Percentiles rank a stretch among this genome's conserved stretches.
These are phyloP conservation scores for Fusarium sublunatum DNA, from an alignment of 2,329 filamentous ascomycete species.

Conservation along the genomic window DNA sequence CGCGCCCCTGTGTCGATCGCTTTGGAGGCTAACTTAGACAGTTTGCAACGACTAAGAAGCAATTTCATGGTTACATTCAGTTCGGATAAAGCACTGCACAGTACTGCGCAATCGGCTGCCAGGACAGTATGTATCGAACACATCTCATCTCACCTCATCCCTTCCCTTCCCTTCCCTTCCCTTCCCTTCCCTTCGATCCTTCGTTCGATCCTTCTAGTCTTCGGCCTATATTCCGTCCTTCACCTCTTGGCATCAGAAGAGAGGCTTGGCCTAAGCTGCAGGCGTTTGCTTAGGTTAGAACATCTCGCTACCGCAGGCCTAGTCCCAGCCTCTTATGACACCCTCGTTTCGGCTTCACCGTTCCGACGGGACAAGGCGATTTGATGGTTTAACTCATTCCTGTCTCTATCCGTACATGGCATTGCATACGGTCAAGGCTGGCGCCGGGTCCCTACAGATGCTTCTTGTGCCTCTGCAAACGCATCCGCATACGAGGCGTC, in stretches of 20 bases:
- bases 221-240: conserved; percentile 30
- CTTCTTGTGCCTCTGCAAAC: background rate
- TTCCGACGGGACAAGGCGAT: conserved; percentile 23
- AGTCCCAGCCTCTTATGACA: conserved; percentile 15
- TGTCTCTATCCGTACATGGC: conserved; percentile 5
- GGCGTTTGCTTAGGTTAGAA: conserved; percentile 1
- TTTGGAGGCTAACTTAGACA: background rate
- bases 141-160: background rate
- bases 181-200: conserved; percentile 3
- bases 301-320: conserved; percentile 1
- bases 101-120: background rate
- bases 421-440: conserved; percentile 4
- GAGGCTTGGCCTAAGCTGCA: conserved; percentile 24
- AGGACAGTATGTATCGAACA: background rate
- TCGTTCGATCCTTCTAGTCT: conserved; percentile 12
- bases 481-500: conserved; percentile 1
- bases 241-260: conserved; percentile 11
- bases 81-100: background rate
- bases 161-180: background rate
- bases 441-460: conserved; percentile 27
- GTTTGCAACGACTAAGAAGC: conserved; percentile 3
- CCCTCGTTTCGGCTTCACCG: conserved; percentile 36
- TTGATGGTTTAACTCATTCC: conserved; percentile 17
- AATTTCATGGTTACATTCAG: background rate
- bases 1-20: conserved; percentile 27